Conservation (phyloP, 177 flowering plant genomes). For the Tripterygium wilfordii region DNA sequence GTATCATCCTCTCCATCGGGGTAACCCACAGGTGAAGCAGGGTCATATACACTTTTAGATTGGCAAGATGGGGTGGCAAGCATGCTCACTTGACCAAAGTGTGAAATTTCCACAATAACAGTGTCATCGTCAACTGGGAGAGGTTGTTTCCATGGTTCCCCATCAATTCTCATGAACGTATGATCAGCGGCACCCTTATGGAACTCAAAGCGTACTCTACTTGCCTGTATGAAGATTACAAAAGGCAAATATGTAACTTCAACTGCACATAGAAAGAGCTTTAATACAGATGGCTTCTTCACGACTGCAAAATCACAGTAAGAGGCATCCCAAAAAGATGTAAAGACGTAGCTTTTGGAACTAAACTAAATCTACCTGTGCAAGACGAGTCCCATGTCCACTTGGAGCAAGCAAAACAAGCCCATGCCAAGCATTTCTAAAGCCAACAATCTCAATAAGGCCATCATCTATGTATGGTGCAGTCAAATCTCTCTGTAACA, state of each 20-base stretch:
- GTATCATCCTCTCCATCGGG: slow-evolving; percentile 28
- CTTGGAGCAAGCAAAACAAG: slow-evolving; percentile 72
- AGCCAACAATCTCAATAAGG: slow-evolving; percentile 81
- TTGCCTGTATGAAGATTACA: slow-evolving; percentile 43
- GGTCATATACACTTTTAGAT: slow-evolving; percentile 59
- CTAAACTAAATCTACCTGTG: too few species aligned
- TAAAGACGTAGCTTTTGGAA: too few species aligned
- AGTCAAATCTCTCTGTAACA: slow-evolving; percentile 64
- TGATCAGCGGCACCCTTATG: slow-evolving; percentile 66
- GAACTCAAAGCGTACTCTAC: slow-evolving; percentile 71
- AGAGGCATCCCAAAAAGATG: neutral
- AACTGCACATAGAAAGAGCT: neutral
- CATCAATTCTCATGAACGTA: slow-evolving; percentile 88
- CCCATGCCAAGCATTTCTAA: slow-evolving; percentile 94
- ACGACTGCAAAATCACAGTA: neutral
- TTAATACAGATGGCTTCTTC: neutral
- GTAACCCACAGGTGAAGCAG: slow-evolving; percentile 23
- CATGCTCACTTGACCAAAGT: slow-evolving; percentile 76
- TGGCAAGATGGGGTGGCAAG: slow-evolving; percentile 55
- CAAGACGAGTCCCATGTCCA: slow-evolving; percentile 94
- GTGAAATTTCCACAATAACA: slow-evolving; percentile 74
- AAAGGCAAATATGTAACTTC: neutral
- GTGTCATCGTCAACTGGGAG: slow-evolving; percentile 74
- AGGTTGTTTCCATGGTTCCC: slow-evolving; percentile 97
- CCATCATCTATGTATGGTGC: slow-evolving; percentile 85